Conservation (phyloP, 176 grass and related monocot species). For the Chloris gayana region DNA sequence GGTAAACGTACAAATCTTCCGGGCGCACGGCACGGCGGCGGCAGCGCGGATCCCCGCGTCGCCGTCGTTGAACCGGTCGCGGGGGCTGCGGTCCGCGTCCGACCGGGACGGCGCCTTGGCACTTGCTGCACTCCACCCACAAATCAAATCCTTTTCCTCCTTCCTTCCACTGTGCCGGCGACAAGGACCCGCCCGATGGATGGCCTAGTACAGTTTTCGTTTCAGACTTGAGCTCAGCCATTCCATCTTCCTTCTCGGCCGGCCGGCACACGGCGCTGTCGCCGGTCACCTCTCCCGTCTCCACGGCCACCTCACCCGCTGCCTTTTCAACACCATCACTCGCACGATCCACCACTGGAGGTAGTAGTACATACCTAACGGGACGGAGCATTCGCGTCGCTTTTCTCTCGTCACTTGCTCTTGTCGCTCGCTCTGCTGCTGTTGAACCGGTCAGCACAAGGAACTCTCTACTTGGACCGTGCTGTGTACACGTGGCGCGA, state of each 20-base stretch:
- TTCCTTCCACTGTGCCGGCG: neutral
- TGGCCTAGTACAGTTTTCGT: neutral
- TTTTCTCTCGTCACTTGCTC: too few relatives aligned
- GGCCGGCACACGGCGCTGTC: slow-evolving; percentile 21
- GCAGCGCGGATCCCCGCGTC: neutral
- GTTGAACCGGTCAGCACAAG: too few relatives aligned
- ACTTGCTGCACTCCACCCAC: neutral
- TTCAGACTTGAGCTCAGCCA: too few relatives aligned
- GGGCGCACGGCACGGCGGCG: neutral
- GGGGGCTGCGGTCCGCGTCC: neutral
- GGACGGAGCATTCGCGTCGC: too few relatives aligned
- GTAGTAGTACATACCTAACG: too few relatives aligned
- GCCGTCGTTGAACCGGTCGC: neutral
- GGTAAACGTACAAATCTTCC: neutral
- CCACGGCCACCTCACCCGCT: neutral
- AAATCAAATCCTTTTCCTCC: neutral
- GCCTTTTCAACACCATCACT: neutral
- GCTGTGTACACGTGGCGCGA: too few relatives aligned
- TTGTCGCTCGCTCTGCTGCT: too few relatives aligned
- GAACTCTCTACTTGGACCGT: too few relatives aligned
- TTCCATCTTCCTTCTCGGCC: neutral
- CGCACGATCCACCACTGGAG: neutral
- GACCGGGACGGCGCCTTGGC: neutral
- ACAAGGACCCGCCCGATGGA: neutral
- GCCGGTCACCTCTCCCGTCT: neutral